phyloP scores from a whole-genome alignment of 163 green algal species.

The Chlorella variabilis region DNA sequence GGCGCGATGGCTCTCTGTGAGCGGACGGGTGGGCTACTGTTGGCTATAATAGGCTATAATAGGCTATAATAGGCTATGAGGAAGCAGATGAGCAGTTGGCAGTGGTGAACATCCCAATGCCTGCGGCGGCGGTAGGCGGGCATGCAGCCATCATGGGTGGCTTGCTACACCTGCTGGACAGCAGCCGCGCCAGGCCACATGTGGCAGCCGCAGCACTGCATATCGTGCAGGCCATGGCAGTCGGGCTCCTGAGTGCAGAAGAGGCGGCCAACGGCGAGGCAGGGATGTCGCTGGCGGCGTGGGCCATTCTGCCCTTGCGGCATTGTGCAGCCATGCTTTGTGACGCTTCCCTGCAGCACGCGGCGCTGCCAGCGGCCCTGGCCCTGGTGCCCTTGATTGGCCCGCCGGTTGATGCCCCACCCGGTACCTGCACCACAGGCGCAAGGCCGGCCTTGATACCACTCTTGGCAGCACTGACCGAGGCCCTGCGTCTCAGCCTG shows the following conservation, averaged over 20 bases:
- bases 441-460: background rate
- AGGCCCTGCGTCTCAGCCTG: background rate
- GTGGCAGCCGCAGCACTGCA: background rate
- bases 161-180: too few relatives aligned
- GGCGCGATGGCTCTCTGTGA: too few relatives aligned
- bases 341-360: background rate
- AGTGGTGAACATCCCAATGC: too few relatives aligned
- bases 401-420: background rate
- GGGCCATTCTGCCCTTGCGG: background rate
- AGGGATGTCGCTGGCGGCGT: background rate
- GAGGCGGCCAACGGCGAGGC: background rate
- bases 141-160: too few relatives aligned
- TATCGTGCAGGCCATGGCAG: background rate
- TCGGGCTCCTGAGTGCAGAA: background rate
- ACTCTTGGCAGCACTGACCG: background rate
- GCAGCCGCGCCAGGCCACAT: too few relatives aligned
- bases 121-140: background rate
- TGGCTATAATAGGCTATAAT: too few relatives aligned
- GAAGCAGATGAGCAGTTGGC: too few relatives aligned
- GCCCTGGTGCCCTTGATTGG: constrained; percentile 1
- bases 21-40: too few relatives aligned
- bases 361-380: background rate
- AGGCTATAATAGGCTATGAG: too few relatives aligned
- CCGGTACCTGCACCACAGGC: background rate
- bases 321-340: background rate